Conservation (phyloP, 2,329 filamentous ascomycete species). For the Alternaria gaisen region DNA sequence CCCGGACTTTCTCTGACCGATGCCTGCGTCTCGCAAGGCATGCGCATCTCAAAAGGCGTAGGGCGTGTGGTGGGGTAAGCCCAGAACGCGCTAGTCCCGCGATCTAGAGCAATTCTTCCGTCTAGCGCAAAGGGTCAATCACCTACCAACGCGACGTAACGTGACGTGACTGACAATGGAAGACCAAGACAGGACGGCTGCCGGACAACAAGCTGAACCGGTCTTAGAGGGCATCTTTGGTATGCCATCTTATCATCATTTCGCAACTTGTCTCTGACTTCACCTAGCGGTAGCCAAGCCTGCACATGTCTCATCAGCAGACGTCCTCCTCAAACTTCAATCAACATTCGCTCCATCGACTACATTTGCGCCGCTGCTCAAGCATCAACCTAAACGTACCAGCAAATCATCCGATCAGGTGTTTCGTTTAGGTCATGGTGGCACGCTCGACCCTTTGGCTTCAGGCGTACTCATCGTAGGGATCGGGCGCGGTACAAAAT, state of each 20-base stretch:
- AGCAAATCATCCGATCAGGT: conserved; percentile 32
- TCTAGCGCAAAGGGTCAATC: neutral
- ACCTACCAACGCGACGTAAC: neutral
- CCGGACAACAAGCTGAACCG: neutral
- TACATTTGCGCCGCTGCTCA: conserved; percentile 28
- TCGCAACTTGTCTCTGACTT: neutral
- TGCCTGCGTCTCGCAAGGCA: neutral
- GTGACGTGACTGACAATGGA: conserved; percentile 10
- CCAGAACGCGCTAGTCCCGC: conserved; percentile 7
- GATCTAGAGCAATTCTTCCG: conserved; percentile 8
- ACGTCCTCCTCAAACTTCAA: conserved; percentile 36
- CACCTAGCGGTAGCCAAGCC: conserved; percentile 34
- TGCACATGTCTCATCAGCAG: conserved; percentile 32
- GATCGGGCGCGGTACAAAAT: conserved; percentile 43
- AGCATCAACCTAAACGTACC: conserved; percentile 29
- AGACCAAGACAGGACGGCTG: neutral
- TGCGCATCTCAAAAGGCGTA: conserved; percentile 11
- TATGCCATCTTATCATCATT: conserved; percentile 5
- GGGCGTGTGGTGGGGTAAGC: conserved; percentile 8
- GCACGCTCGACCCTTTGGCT: conserved; percentile 43
- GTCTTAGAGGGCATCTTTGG: conserved; percentile 38
- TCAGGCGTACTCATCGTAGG: conserved; percentile 43
- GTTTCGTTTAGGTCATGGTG: conserved; percentile 44
- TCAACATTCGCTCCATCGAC: conserved; percentile 27
- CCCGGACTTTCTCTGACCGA: neutral